These are phyloP conservation scores for Urostyla sp. DNA, from an alignment of 73 alveolate species.

Conservation along the genomic window DNA sequence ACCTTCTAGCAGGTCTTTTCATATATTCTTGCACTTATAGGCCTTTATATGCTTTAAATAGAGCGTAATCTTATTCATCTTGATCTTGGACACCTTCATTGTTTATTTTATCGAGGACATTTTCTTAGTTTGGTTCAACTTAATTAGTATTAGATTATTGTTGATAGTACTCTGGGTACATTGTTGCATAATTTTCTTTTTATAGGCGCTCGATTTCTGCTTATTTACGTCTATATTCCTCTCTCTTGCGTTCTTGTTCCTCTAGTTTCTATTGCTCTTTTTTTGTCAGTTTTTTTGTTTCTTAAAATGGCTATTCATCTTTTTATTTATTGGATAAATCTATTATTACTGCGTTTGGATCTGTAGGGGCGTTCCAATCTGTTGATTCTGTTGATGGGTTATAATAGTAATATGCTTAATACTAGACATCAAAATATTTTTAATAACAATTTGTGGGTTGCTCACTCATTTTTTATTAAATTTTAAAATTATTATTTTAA, in stretches of 20 bases:
- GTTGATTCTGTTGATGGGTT: constrained; percentile 92
- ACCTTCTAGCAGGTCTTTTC: constrained; percentile 95
- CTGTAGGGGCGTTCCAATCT: constrained; percentile 93
- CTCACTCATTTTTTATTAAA: not conserved
- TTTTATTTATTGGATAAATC: constrained; percentile 7
- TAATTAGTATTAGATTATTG: constrained; percentile 52
- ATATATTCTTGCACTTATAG: constrained; percentile 77
- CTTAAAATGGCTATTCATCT: not conserved
- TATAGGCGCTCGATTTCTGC: constrained; percentile 50
- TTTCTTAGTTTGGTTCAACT: constrained; percentile 62
- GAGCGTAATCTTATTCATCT: constrained; percentile 66
- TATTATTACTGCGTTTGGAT: constrained; percentile 70
- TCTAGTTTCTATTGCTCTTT: constrained; percentile 9
- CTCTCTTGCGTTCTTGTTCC: not conserved
- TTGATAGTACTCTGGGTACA: constrained; percentile 67
- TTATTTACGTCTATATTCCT: constrained; percentile 37
- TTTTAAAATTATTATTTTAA: too few relatives aligned
- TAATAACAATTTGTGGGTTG: constrained; percentile 26
- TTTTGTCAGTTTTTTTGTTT: not conserved
- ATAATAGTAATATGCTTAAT: constrained; percentile 84
- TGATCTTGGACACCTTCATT: constrained; percentile 50
- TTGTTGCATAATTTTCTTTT: constrained; percentile 36
- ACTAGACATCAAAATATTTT: constrained; percentile 80
- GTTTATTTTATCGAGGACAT: constrained; percentile 30
- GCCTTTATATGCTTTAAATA: constrained; percentile 69